Percentiles rank a stretch among this genome's conserved stretches.
Evolutionary conservation across 2,329 filamentous ascomycete genomes (phyloP).

Genomic region (Cadophora gregata): DNA sequence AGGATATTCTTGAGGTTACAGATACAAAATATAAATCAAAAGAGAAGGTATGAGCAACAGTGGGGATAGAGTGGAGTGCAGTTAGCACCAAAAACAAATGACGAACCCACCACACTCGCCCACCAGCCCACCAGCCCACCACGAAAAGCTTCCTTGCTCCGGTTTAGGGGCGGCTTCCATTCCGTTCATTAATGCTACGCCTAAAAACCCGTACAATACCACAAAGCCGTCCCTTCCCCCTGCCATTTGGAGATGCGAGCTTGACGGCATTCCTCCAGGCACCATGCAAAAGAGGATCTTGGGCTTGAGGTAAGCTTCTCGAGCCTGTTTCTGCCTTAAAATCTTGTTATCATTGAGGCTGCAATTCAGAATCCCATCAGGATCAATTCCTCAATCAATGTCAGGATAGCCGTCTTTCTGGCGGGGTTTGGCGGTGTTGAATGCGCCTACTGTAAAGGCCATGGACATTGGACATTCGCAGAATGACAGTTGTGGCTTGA

Average conservation of each 20-base stretch:
- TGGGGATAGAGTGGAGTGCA: constrained; percentile 16
- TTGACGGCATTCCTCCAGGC: not conserved
- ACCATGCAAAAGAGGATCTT: constrained; percentile 10
- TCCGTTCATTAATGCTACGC: not conserved
- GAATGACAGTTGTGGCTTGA: not conserved
- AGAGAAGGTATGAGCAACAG: constrained; percentile 11
- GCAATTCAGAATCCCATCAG: not conserved
- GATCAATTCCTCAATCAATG: not conserved
- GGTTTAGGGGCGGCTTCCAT: constrained; percentile 3
- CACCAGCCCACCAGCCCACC: not conserved
- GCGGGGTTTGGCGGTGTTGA: too few species aligned
- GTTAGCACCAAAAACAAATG: constrained; percentile 16
- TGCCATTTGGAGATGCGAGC: constrained; percentile 12
- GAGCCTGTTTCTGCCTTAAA: not conserved
- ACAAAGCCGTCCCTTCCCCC: constrained; percentile 5
- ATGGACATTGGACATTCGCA: not conserved
- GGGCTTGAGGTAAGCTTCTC: constrained; percentile 3
- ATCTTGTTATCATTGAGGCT: not conserved
- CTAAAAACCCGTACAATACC: not conserved
- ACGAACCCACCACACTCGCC: constrained; percentile 17
- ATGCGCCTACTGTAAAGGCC: not conserved
- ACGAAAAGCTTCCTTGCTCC: not conserved
- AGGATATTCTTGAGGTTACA: constrained; percentile 2
- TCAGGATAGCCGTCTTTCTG: too few species aligned
- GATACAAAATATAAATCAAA: constrained; percentile 2